phyloP scores from a whole-genome alignment of 345 rosid genomes.

The Citrus reticulata region DNA sequence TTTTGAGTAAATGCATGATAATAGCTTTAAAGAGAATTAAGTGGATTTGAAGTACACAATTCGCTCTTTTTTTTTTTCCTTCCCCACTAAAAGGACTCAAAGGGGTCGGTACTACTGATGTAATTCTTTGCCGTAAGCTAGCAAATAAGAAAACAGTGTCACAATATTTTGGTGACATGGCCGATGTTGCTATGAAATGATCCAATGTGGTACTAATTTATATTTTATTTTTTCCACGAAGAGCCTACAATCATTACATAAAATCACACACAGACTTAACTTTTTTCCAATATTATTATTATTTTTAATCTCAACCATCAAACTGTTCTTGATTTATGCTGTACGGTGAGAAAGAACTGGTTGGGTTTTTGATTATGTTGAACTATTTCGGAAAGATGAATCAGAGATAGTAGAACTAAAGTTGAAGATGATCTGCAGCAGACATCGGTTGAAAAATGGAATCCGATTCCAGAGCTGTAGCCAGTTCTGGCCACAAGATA shows the following conservation, averaged over 20 bases:
- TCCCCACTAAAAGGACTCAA: too few species aligned
- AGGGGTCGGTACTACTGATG: neutral
- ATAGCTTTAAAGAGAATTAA: too few species aligned
- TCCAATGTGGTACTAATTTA: neutral
- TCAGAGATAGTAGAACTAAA: neutral
- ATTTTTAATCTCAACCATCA: neutral
- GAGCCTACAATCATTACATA: too few species aligned
- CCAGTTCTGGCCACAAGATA: conserved; percentile 69
- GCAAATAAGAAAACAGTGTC: too few species aligned
- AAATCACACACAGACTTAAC: too few species aligned
- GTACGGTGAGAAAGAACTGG: neutral
- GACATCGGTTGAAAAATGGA: conserved; percentile 70
- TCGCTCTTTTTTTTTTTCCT: too few species aligned
- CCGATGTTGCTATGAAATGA: too few species aligned
- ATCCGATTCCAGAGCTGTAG: conserved; percentile 65
- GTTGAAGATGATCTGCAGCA: conserved; percentile 37
- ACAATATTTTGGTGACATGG: too few species aligned
- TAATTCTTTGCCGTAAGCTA: neutral
- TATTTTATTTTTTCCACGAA: too few species aligned
- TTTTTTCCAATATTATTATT: neutral
- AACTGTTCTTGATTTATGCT: neutral
- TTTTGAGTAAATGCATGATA: too few species aligned
- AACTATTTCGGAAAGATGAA: neutral
- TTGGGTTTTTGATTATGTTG: neutral
- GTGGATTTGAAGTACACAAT: too few species aligned